Percentiles rank a stretch among this genome's conserved stretches.
Conservation (phyloP, 805 yeast genomes). For the Metschnikowia aberdeeniae region DNA sequence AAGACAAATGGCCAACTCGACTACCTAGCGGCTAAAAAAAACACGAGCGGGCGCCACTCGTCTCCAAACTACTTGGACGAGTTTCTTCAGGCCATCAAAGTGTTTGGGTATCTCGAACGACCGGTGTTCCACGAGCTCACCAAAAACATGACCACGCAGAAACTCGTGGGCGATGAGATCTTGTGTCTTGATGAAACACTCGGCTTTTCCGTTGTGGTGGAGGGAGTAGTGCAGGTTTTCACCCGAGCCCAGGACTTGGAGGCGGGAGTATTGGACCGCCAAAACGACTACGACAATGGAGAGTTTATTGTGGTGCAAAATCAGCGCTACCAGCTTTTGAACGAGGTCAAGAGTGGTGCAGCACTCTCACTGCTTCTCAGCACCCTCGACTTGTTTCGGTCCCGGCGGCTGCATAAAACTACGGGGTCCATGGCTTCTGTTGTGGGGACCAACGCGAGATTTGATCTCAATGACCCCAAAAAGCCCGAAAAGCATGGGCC, state of each 20-base stretch:
- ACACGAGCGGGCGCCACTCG: constrained; percentile 19
- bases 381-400: constrained; percentile 66
- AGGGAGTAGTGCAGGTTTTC: constrained; percentile 80
- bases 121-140: constrained; percentile 92
- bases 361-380: constrained; percentile 82
- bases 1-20: constrained; percentile 41
- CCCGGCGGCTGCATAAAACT: not conserved
- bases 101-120: constrained; percentile 88
- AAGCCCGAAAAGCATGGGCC: not conserved
- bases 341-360: constrained; percentile 76
- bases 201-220: constrained; percentile 91
- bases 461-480: too few relatives aligned
- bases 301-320: constrained; percentile 50
- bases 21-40: constrained; percentile 38
- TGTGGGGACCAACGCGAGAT: too few relatives aligned
- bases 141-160: constrained; percentile 85
- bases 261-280: constrained; percentile 14
- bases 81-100: constrained; percentile 83
- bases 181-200: constrained; percentile 66
- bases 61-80: constrained; percentile 77
- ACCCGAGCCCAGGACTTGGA: constrained; percentile 41
- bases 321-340: constrained; percentile 66
- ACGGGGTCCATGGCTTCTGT: not conserved
- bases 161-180: constrained; percentile 71
- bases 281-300: constrained; percentile 30